These are phyloP conservation scores for Tilletia walkeri DNA, from an alignment of 1,284 basidiomycete species.

Conservation along the genomic window DNA sequence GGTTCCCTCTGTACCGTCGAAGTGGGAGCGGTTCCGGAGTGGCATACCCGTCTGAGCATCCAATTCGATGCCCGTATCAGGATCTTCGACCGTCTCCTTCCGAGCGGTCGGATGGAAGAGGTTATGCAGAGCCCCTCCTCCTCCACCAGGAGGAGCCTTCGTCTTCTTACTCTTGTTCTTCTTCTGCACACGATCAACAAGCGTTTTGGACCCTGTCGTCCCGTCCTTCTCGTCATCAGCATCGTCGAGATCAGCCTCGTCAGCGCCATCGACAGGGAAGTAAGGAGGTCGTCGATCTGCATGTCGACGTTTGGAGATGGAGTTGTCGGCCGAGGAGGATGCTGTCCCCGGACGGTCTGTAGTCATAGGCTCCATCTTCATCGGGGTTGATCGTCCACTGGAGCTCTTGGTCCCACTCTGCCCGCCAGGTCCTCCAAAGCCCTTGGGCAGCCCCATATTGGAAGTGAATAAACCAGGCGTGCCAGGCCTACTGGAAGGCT, in stretches of 20 bases:
- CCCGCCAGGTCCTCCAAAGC: neutral
- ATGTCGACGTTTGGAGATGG: slow-evolving; percentile 1
- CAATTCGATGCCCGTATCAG: slow-evolving; percentile 4
- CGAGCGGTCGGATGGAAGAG: neutral
- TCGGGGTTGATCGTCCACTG: neutral
- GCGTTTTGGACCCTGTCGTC: neutral
- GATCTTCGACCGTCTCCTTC: neutral
- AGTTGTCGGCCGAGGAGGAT: neutral
- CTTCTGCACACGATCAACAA: neutral
- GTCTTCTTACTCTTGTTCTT: neutral
- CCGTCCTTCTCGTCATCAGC: neutral
- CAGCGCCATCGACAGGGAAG: neutral
- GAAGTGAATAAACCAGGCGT: neutral
- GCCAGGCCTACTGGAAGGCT: neutral
- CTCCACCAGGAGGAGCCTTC: no score
- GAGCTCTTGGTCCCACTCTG: neutral
- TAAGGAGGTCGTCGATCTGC: slow-evolving; percentile 3
- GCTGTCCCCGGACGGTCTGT: neutral
- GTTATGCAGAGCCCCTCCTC: neutral
- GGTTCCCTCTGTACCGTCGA: neutral
- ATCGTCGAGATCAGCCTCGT: neutral
- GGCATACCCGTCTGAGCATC: slow-evolving; percentile 12
- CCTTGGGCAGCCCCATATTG: neutral
- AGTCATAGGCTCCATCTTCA: neutral
- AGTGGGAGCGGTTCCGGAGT: slow-evolving; percentile 8